Evolutionary conservation across 1,284 basidiomycete genomes (phyloP).

Genomic region (Hymenochaete sp.): DNA sequence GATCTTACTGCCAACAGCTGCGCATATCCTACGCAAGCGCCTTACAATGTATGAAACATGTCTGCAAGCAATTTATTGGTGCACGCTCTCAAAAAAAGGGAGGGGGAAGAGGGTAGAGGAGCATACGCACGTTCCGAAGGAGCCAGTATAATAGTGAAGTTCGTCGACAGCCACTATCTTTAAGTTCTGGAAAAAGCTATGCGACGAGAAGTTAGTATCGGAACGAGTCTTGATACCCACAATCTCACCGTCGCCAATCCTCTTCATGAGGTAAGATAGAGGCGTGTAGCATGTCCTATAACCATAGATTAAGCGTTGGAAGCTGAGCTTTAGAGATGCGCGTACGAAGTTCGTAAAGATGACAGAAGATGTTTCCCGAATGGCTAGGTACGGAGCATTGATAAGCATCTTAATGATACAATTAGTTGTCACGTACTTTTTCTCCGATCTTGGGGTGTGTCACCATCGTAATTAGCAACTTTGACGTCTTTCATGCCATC

Average conservation of each 20-base stretch:
- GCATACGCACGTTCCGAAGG: constrained; percentile 56
- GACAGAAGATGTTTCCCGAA: constrained; percentile 58
- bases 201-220: constrained; percentile 10
- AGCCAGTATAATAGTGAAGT: constrained; percentile 69
- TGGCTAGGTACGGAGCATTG: constrained; percentile 31
- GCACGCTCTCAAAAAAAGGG: background rate
- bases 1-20: constrained; percentile 73
- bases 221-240: background rate
- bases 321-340: background rate
- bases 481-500: constrained; percentile 43
- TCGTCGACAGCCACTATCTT: constrained; percentile 82
- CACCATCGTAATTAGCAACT: constrained; percentile 83
- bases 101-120: background rate
- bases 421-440: constrained; percentile 32
- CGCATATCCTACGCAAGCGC: constrained; percentile 70
- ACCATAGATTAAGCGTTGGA: constrained; percentile 7
- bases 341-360: constrained; percentile 73
- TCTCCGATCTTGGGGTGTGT: constrained; percentile 66
- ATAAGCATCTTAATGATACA: background rate
- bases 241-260: constrained; percentile 61
- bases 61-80: constrained; percentile 28
- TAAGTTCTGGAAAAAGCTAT: constrained; percentile 64
- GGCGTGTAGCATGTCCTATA: constrained; percentile 80
- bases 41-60: constrained; percentile 77
- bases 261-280: constrained; percentile 83